Evolutionary conservation across 345 rosid genomes (phyloP).

Genomic region (Populus davidiana): DNA sequence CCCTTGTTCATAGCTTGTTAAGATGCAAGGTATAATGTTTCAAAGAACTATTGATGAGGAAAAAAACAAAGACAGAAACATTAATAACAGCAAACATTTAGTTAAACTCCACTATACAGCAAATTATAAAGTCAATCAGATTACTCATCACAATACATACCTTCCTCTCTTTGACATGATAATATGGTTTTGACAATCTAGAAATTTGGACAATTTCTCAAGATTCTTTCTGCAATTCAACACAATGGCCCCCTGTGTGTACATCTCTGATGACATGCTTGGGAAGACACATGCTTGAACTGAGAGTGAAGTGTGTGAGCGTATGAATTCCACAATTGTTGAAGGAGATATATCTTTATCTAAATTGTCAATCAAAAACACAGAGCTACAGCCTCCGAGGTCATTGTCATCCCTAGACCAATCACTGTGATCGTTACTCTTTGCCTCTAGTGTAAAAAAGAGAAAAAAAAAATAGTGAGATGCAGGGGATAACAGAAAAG

Average conservation of each 20-base stretch:
- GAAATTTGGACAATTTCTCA: conserved; percentile 25
- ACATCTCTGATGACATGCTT: conserved; percentile 31
- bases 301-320: conserved; percentile 23
- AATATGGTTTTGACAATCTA: conserved; percentile 35
- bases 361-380: conserved; percentile 36
- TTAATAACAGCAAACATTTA: neutral
- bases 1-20: neutral
- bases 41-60: neutral
- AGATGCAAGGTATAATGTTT: neutral
- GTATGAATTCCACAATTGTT: conserved; percentile 35
- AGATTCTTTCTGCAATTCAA: conserved; percentile 23
- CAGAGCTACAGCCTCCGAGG: conserved; percentile 29
- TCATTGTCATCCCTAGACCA: conserved; percentile 26
- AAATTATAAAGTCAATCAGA: neutral
- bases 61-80: neutral
- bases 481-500: neutral
- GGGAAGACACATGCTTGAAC: conserved; percentile 32
- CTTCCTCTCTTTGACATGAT: conserved; percentile 40
- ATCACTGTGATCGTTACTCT: neutral
- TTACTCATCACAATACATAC: conserved; percentile 7
- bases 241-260: conserved; percentile 27
- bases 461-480: neutral
- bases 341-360: conserved; percentile 42
- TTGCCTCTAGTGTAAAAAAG: conserved; percentile 3
- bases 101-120: neutral